phyloP scores from a whole-genome alignment of 352 stramenopile species.

The Phytophthora sojae region DNA sequence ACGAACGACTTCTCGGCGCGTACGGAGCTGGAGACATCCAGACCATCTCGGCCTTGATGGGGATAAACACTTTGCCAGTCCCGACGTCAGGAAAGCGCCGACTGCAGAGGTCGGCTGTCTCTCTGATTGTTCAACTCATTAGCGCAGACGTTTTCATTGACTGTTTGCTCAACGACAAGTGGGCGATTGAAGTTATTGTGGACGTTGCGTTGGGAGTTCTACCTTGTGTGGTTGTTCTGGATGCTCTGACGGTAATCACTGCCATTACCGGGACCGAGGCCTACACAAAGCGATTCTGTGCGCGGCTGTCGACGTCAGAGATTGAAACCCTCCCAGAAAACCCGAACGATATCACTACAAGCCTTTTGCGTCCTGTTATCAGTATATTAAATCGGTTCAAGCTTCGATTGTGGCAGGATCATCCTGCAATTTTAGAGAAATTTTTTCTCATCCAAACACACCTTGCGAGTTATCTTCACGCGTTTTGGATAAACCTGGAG shows the following conservation, averaged over 20 bases:
- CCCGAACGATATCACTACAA: background rate
- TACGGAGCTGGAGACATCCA: slow-evolving; percentile 16
- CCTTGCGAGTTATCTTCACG: slow-evolving; percentile 1
- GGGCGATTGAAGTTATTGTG: slow-evolving; percentile 20
- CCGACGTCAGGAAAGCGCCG: background rate
- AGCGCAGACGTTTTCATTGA: slow-evolving; percentile 20
- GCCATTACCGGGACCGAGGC: slow-evolving; percentile 17
- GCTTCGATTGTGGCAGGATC: slow-evolving; percentile 19
- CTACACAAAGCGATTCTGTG: slow-evolving; percentile 25
- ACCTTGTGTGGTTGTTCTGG: slow-evolving; percentile 14
- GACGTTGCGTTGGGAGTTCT: slow-evolving; percentile 23
- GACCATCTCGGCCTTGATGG: slow-evolving; percentile 10
- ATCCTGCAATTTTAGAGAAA: slow-evolving; percentile 18
- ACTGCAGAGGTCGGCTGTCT: slow-evolving; percentile 21
- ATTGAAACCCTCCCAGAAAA: background rate
- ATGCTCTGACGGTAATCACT: slow-evolving; percentile 18
- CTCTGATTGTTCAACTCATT: slow-evolving; percentile 23
- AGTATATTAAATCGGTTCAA: slow-evolving; percentile 27
- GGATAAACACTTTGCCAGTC: background rate
- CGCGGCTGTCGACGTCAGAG: background rate
- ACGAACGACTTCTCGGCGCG: slow-evolving; percentile 6
- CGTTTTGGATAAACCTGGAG: slow-evolving; percentile 23
- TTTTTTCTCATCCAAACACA: slow-evolving; percentile 31
- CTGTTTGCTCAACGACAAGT: slow-evolving; percentile 21
- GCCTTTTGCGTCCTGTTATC: slow-evolving; percentile 1